Evolutionary conservation across 805 yeast genomes (phyloP).

Genomic region (Wickerhamomyces tratensis): DNA sequence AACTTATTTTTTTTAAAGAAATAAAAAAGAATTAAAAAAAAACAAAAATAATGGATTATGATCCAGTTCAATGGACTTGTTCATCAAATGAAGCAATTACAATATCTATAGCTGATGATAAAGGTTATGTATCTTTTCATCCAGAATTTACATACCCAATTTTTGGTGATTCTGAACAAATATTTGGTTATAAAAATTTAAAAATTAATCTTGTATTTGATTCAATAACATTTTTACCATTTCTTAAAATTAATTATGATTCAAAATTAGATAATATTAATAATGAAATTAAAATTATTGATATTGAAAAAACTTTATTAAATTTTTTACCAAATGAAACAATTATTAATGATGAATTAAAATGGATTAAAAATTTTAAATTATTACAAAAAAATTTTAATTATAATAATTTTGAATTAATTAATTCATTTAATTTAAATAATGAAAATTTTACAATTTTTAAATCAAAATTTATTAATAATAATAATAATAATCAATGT

Average conservation of each 20-base stretch:
- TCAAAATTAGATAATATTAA: conserved; percentile 39
- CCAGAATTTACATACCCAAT: conserved; percentile 89
- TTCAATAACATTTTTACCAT: conserved; percentile 63
- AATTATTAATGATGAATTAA: conserved; percentile 49
- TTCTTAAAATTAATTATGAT: conserved; percentile 48
- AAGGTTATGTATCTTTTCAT: conserved; percentile 52
- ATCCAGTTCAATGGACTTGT: conserved; percentile 67
- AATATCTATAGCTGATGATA: conserved; percentile 48
- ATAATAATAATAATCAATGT: conserved; percentile 20
- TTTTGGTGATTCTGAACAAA: conserved; percentile 83
- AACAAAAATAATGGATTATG: conserved; percentile 22
- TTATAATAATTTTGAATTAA: conserved; percentile 26
- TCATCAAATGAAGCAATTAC: conserved; percentile 62
- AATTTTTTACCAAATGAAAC: conserved; percentile 55
- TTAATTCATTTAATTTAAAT: conserved; percentile 24
- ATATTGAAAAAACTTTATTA: conserved; percentile 44
- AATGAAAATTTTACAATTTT: conserved; percentile 40
- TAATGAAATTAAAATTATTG: no score
- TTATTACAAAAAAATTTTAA: conserved; percentile 31
- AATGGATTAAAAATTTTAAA: conserved; percentile 53
- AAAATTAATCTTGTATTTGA: conserved; percentile 65
- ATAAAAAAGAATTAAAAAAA: no score
- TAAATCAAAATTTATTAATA: conserved; percentile 23
- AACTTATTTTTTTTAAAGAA: no score
- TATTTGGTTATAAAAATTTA: conserved; percentile 74